phyloP scores from a whole-genome alignment of 176 grass and related monocot species.

The Secale cereale region DNA sequence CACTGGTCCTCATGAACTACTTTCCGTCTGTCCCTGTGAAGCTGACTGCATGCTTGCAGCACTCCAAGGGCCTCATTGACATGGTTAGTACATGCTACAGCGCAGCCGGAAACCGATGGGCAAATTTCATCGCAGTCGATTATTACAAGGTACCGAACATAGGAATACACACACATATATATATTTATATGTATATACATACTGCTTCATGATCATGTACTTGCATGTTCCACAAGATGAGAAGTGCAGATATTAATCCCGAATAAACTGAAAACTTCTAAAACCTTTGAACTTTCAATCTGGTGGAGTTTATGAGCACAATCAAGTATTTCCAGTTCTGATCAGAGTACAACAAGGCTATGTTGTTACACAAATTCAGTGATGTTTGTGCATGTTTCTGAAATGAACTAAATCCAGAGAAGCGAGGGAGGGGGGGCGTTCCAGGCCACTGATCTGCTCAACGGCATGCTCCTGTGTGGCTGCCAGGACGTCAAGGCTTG shows the following conservation, averaged over 20 bases:
- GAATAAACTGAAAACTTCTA: neutral
- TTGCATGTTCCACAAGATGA: neutral
- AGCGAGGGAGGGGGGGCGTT: constrained; percentile 61
- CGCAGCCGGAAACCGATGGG: constrained; percentile 54
- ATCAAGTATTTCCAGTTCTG: neutral
- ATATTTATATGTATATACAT: no score
- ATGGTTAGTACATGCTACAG: constrained; percentile 62
- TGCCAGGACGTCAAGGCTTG: constrained; percentile 63
- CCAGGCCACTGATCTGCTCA: constrained; percentile 60
- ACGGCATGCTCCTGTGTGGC: constrained; percentile 61
- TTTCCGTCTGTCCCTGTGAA: constrained; percentile 52
- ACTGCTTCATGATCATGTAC: no score
- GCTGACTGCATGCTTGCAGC: constrained; percentile 42
- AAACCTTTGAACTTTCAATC: neutral
- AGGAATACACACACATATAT: no score
- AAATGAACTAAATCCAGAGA: constrained; percentile 44
- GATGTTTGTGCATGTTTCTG: neutral
- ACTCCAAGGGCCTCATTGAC: constrained; percentile 39
- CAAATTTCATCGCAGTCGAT: constrained; percentile 69
- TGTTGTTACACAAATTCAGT: neutral
- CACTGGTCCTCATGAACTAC: constrained; percentile 80
- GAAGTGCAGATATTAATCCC: neutral
- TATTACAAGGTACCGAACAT: constrained; percentile 59
- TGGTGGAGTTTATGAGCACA: neutral
- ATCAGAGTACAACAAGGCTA: neutral